These are phyloP conservation scores for Trichosporon ovoides DNA, from an alignment of 1,284 basidiomycete species.

Conservation along the genomic window DNA sequence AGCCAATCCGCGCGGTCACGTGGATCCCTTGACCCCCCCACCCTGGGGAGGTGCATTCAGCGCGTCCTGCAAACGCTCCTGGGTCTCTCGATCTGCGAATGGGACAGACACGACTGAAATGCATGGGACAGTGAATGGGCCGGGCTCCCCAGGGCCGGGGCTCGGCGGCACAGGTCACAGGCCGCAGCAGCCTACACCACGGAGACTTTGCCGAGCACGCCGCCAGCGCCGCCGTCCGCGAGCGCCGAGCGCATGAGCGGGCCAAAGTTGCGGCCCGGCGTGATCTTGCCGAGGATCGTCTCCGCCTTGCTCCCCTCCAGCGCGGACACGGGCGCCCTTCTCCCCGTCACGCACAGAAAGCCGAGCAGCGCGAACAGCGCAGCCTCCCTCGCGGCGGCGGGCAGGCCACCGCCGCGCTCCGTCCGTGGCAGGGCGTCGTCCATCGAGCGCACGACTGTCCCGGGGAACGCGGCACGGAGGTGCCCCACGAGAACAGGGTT, in stretches of 20 bases:
- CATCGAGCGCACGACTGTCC: constrained; percentile 20
- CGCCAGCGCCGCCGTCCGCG: background rate
- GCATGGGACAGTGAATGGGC: too few relatives aligned
- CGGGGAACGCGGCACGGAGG: constrained; percentile 16
- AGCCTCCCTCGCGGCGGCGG: constrained; percentile 25
- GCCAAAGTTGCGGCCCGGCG: constrained; percentile 19
- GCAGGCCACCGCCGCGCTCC: constrained; percentile 1
- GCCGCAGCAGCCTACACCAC: background rate
- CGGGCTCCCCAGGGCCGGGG: too few relatives aligned
- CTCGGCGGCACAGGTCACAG: too few relatives aligned
- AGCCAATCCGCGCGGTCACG: too few relatives aligned
- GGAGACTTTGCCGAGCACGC: background rate
- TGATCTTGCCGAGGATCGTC: constrained; percentile 21
- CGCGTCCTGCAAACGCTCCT: too few relatives aligned
- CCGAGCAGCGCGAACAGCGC: constrained; percentile 24
- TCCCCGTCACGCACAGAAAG: constrained; percentile 18
- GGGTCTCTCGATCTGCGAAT: too few relatives aligned
- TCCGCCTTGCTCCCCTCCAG: constrained; percentile 10
- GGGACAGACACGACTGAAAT: too few relatives aligned
- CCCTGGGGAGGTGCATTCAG: too few relatives aligned
- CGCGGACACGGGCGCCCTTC: constrained; percentile 11
- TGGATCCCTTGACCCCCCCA: too few relatives aligned
- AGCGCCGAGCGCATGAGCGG: constrained; percentile 7
- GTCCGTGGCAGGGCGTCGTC: constrained; percentile 10
- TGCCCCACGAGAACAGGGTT: constrained; percentile 23